phyloP scores from a whole-genome alignment of 2,329 filamentous ascomycete species.

The Trichoderma cornu-damae region DNA sequence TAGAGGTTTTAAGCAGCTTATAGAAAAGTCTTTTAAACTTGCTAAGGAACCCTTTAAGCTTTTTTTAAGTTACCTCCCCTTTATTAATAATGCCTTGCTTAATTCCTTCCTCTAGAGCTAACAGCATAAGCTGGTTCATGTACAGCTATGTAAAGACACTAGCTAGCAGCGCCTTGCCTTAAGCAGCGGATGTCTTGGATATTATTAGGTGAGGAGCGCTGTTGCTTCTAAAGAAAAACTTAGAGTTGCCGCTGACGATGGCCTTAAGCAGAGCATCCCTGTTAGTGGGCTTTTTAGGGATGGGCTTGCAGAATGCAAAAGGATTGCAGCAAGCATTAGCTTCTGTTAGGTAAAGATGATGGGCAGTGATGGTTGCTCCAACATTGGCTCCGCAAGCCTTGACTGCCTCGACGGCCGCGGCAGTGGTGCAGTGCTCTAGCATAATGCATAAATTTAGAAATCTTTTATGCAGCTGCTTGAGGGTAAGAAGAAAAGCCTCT shows the following conservation, averaged over 20 bases:
- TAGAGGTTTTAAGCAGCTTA: conserved; percentile 30
- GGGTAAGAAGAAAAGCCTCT: conserved; percentile 69
- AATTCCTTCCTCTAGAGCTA: conserved; percentile 57
- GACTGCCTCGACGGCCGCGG: conserved; percentile 73
- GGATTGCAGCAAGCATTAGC: conserved; percentile 61
- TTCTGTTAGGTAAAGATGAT: conserved; percentile 76
- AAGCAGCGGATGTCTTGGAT: conserved; percentile 48
- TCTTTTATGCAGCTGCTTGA: conserved; percentile 63
- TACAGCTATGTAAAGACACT: conserved; percentile 78
- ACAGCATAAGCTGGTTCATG: conserved; percentile 59
- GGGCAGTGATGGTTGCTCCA: conserved; percentile 75
- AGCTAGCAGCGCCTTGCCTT: conserved; percentile 56
- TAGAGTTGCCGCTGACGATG: conserved; percentile 52
- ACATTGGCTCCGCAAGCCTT: conserved; percentile 71
- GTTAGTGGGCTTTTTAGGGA: conserved; percentile 67
- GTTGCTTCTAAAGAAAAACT: conserved; percentile 68
- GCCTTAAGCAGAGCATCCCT: conserved; percentile 66
- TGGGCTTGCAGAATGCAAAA: conserved; percentile 68
- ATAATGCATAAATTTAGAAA: conserved; percentile 70
- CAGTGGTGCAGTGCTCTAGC: conserved; percentile 83
- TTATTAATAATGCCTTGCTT: conserved; percentile 47
- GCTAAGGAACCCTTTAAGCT: conserved; percentile 51
- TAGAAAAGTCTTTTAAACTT: conserved; percentile 52
- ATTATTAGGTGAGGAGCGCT: conserved; percentile 58
- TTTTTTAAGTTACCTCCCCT: conserved; percentile 50